Evolutionary conservation across 1,284 basidiomycete genomes (phyloP).

Genomic region (Trametes pubescens): DNA sequence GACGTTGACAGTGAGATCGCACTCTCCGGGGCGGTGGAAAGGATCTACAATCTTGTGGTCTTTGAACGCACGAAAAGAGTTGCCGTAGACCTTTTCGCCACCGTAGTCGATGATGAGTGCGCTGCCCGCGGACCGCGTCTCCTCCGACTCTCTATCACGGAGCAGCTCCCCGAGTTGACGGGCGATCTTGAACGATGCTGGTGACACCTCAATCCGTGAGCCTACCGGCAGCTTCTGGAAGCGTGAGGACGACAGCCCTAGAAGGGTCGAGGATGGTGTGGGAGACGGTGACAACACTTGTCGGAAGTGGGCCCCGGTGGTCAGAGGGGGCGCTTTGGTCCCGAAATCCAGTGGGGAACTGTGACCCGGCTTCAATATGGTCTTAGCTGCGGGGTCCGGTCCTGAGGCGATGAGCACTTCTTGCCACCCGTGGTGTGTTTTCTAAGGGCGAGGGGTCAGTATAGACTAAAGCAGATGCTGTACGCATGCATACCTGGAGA

Average conservation of each 20-base stretch:
- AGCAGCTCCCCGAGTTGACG: slow-evolving; percentile 73
- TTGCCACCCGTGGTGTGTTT: slow-evolving; percentile 83
- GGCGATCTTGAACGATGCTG: slow-evolving; percentile 73
- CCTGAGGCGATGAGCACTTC: slow-evolving; percentile 81
- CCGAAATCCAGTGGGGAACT: slow-evolving; percentile 27
- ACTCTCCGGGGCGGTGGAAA: slow-evolving; percentile 86
- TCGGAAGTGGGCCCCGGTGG: slow-evolving; percentile 55
- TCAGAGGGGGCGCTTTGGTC: slow-evolving; percentile 10
- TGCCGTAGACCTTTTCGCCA: slow-evolving; percentile 70
- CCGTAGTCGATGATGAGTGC: slow-evolving; percentile 95
- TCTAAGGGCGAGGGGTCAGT: slow-evolving; percentile 54
- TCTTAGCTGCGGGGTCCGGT: slow-evolving; percentile 41
- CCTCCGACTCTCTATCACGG: slow-evolving; percentile 32
- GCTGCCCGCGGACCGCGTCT: slow-evolving; percentile 63
- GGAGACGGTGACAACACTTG: slow-evolving; percentile 74
- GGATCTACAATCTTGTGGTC: slow-evolving; percentile 88
- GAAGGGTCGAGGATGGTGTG: slow-evolving; percentile 70
- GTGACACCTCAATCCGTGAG: slow-evolving; percentile 81
- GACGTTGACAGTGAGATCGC: slow-evolving; percentile 95
- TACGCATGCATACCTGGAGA: slow-evolving; percentile 66
- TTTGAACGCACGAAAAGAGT: slow-evolving; percentile 91
- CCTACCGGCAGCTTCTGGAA: slow-evolving; percentile 74
- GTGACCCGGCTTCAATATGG: slow-evolving; percentile 35
- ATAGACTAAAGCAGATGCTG: slow-evolving; percentile 22
- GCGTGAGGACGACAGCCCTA: slow-evolving; percentile 74